Base-by-base conservation (phyloP, 768 basidiomycete species). In the Boletus sp. region DNA sequence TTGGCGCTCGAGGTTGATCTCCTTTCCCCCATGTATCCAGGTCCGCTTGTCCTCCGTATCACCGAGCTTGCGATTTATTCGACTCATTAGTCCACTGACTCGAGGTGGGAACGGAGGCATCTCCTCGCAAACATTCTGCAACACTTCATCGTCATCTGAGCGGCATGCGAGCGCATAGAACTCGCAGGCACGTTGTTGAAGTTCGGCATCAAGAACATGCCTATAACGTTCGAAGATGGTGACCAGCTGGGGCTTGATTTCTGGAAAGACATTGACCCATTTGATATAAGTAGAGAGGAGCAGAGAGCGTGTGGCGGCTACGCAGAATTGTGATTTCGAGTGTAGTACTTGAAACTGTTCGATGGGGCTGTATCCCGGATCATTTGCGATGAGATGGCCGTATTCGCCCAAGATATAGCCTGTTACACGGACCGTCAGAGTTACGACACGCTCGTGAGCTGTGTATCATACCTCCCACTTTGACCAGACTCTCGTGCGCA, bases 261-360 rank as follows among this genome's bases (percentile, higher is more conserved):
- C 97, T 19, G 97, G 97, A 72, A 98, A 99, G 53, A 99, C 91
- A 69, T 99, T 99, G 59, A 97, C 93, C 96, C 96, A 98, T 81
- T 99, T 99, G 76, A 98, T 88, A 69, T 99, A 99, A 1, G 97
- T 98, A 11, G 97, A 96, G 34, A 99, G 78, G 27, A 99, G 83
- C 30, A 99, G 79, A 0, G 95, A 88, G 33, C 96, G 84, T 8
- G 97, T 98, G 30, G 94, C 76, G 5, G 95, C 93, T 35, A 90
- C 81, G 67, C 95, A 97, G 67, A 93, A 90, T 69, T 96, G 93
- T 14, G 94, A 95, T 69, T 98, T 98, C 7, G 92, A 84, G 72
- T 99, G 95, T 7, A 98, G 74, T 4, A 88, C 77, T 59, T 90
- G 89, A 71, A 98, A 97, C 64, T 98, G 97, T 67, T 99, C 95